Percentiles rank a stretch among this genome's conserved stretches.
Evolutionary conservation across 2,329 filamentous ascomycete genomes (phyloP).

Genomic region (Sporothrix pallida): DNA sequence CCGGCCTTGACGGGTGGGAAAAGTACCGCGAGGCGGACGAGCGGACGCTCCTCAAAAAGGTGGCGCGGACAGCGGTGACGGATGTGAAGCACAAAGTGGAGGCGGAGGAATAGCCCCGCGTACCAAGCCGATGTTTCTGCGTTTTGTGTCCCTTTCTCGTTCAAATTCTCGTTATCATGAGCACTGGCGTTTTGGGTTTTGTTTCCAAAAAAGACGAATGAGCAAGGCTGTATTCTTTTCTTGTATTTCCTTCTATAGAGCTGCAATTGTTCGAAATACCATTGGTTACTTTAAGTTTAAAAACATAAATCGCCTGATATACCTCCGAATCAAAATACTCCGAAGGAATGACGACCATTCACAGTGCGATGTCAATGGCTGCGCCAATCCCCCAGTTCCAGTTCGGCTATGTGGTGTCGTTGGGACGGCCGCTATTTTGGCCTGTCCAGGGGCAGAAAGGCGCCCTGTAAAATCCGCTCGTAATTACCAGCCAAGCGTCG

Average conservation of each 20-base stretch:
- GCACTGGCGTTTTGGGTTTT: background rate
- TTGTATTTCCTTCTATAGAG: background rate
- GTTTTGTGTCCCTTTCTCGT: no score
- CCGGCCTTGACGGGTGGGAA: slow-evolving; percentile 85
- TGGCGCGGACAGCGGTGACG: slow-evolving; percentile 76
- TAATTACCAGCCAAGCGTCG: slow-evolving; percentile 30
- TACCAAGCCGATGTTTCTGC: no score
- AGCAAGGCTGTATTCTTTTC: background rate
- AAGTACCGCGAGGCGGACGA: slow-evolving; percentile 86
- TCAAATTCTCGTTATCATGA: background rate
- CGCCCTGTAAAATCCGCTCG: slow-evolving; percentile 26
- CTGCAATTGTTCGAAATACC: background rate
- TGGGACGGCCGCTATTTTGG: background rate
- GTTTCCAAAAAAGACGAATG: background rate
- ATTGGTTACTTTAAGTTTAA: background rate
- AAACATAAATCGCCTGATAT: no score
- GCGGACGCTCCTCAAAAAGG: slow-evolving; percentile 83
- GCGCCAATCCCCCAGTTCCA: background rate
- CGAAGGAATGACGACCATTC: no score
- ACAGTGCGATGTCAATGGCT: background rate
- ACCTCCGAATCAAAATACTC: no score
- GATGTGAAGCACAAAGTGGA: slow-evolving; percentile 50
- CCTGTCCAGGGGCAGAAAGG: background rate
- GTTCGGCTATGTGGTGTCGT: background rate
- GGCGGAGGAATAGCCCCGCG: no score